phyloP scores from a whole-genome alignment of 768 basidiomycete species.

The Dioszegia hungarica region DNA sequence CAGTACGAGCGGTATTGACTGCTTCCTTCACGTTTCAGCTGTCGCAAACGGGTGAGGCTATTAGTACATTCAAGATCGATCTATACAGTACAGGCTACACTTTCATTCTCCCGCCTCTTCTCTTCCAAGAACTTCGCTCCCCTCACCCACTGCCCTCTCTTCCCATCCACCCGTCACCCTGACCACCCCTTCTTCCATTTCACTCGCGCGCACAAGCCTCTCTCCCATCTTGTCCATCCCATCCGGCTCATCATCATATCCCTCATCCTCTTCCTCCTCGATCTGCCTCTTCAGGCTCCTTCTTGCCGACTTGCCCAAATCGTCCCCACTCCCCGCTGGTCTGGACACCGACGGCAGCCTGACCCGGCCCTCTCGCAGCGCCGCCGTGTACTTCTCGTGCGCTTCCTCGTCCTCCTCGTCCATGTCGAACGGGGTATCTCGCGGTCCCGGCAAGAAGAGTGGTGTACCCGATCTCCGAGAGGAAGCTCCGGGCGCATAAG shows the following conservation, averaged over 20 bases:
- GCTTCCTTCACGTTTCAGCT: too few species aligned
- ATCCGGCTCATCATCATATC: slow-evolving; percentile 40
- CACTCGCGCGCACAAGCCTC: slow-evolving; percentile 36
- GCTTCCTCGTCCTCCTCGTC: slow-evolving; percentile 46
- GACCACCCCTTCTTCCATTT: slow-evolving; percentile 34
- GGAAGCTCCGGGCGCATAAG: background rate
- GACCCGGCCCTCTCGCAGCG: slow-evolving; percentile 29
- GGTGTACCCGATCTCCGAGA: slow-evolving; percentile 26
- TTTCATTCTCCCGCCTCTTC: slow-evolving; percentile 37
- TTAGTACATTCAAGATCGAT: background rate
- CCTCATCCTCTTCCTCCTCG: slow-evolving; percentile 29
- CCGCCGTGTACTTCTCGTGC: slow-evolving; percentile 35
- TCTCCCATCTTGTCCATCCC: slow-evolving; percentile 38
- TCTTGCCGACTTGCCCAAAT: background rate
- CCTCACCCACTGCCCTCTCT: slow-evolving; percentile 37
- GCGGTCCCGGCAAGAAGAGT: slow-evolving; percentile 25
- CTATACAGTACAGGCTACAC: background rate
- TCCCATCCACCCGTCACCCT: slow-evolving; percentile 38
- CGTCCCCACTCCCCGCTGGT: slow-evolving; percentile 26
- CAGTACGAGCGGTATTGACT: too few species aligned
- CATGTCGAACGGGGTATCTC: slow-evolving; percentile 41
- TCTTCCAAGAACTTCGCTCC: slow-evolving; percentile 38
- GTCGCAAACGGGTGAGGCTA: background rate
- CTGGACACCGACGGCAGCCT: slow-evolving; percentile 27
- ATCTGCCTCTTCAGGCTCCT: slow-evolving; percentile 4